phyloP scores from a whole-genome alignment of 1,284 basidiomycete genomes.

The Boletellus dicymbophilus region DNA sequence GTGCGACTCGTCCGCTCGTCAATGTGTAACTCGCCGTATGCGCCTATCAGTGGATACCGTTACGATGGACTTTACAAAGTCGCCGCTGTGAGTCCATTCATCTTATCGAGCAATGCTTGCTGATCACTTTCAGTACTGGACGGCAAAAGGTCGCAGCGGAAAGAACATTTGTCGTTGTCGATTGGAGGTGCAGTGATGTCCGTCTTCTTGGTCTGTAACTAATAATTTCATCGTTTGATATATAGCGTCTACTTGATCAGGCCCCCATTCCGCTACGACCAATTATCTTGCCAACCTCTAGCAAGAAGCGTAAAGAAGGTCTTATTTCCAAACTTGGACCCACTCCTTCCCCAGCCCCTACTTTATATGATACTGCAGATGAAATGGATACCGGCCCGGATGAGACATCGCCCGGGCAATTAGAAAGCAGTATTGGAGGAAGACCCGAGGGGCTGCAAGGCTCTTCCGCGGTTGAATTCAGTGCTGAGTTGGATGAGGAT shows the following conservation, averaged over 20 bases:
- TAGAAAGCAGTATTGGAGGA: too few species aligned
- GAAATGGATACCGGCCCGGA: not conserved
- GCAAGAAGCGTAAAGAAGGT: not conserved
- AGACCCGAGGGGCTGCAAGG: too few species aligned
- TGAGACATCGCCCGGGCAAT: too few species aligned
- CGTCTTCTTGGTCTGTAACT: not conserved
- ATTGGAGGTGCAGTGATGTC: constrained; percentile 22
- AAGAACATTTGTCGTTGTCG: constrained; percentile 25
- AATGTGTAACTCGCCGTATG: constrained; percentile 20
- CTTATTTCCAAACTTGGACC: not conserved
- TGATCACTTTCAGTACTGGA: constrained; percentile 21
- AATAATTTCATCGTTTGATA: not conserved
- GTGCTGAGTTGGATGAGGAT: not conserved
- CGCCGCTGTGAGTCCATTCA: too few species aligned
- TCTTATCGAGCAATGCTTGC: too few species aligned
- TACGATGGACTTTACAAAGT: constrained; percentile 31
- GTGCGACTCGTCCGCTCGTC: constrained; percentile 28
- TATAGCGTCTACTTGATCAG: constrained; percentile 29
- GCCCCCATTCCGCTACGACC: constrained; percentile 20
- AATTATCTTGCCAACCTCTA: not conserved
- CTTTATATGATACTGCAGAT: not conserved
- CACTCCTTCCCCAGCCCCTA: not conserved
- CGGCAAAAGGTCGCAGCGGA: constrained; percentile 12
- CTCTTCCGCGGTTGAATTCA: too few species aligned
- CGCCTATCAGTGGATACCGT: constrained; percentile 23